Evolutionary conservation across 2,329 filamentous ascomycete genomes (phyloP).

Genomic region (Didymella pomorum): DNA sequence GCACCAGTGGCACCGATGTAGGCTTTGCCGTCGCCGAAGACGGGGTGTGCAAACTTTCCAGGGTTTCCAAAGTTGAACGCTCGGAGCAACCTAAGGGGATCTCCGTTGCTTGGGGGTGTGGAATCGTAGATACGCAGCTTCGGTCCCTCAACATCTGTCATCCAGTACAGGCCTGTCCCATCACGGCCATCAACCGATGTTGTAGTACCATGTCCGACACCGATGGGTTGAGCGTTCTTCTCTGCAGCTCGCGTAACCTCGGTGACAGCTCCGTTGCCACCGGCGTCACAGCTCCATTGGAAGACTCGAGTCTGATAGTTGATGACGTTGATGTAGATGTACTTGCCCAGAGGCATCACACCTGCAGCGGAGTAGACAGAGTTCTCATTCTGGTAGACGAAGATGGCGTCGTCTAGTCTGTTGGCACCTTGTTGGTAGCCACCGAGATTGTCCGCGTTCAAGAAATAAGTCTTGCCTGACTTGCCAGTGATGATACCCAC

Average conservation of each 20-base stretch:
- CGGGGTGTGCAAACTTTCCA: slow-evolving; percentile 65
- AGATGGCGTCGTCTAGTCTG: slow-evolving; percentile 55
- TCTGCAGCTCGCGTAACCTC: slow-evolving; percentile 61
- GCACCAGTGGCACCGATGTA: slow-evolving; percentile 64
- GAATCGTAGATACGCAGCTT: slow-evolving; percentile 64
- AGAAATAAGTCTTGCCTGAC: slow-evolving; percentile 60
- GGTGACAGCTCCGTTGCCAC: slow-evolving; percentile 62
- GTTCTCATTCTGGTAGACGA: slow-evolving; percentile 58
- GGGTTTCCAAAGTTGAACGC: slow-evolving; percentile 61
- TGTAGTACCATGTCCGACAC: slow-evolving; percentile 65
- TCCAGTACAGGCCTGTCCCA: slow-evolving; percentile 66
- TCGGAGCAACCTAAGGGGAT: slow-evolving; percentile 58
- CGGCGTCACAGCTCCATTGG: slow-evolving; percentile 62
- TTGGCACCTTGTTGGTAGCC: slow-evolving; percentile 58
- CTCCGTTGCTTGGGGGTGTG: slow-evolving; percentile 54
- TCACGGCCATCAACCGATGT: slow-evolving; percentile 63
- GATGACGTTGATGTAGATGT: slow-evolving; percentile 62
- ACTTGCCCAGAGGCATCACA: slow-evolving; percentile 57
- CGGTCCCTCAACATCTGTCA: slow-evolving; percentile 62
- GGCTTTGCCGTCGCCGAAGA: slow-evolving; percentile 64
- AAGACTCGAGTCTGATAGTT: slow-evolving; percentile 64
- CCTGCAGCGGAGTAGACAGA: slow-evolving; percentile 60
- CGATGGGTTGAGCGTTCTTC: slow-evolving; percentile 62
- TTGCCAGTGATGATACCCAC: slow-evolving; percentile 62
- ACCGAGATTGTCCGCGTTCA: slow-evolving; percentile 60